These are phyloP conservation scores for Vicia villosa DNA, from an alignment of 306 rosid genomes.

Conservation along the genomic window DNA sequence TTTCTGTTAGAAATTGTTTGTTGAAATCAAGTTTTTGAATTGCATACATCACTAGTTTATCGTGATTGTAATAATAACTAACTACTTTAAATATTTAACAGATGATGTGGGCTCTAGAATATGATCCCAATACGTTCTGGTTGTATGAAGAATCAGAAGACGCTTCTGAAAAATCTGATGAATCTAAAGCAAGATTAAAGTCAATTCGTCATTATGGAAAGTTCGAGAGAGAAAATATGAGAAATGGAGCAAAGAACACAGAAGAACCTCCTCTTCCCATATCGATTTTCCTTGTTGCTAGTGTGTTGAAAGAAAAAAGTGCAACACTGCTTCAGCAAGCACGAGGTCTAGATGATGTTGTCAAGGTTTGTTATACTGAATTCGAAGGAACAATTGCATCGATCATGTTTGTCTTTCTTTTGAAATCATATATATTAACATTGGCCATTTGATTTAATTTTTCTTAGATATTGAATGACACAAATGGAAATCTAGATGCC, in stretches of 20 bases:
- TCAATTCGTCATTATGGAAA: conserved; percentile 84
- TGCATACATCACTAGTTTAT: neutral
- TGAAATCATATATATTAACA: neutral
- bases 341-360: conserved; percentile 89
- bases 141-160: conserved; percentile 68
- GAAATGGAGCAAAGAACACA: conserved; percentile 42
- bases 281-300: conserved; percentile 92
- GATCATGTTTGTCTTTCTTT: neutral
- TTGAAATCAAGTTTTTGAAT: neutral
- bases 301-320: conserved; percentile 92
- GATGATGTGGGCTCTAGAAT: conserved; percentile 99
- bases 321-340: conserved; percentile 79
- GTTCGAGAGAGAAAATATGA: conserved; percentile 83
- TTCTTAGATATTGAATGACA: conserved; percentile 88
- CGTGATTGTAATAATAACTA: neutral
- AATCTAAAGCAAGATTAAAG: conserved; percentile 62
- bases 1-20: neutral
- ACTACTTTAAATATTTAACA: conserved; percentile 41
- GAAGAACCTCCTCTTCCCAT: conserved; percentile 84
- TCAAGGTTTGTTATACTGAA: conserved; percentile 63
- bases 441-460: conserved; percentile 1
- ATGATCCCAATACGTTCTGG: conserved; percentile 70
- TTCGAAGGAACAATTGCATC: conserved; percentile 3
- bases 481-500: conserved; percentile 92
- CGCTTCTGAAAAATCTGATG: conserved; percentile 43